Evolutionary conservation across 1,139 yeast genomes (phyloP), one percentile per base, ranked within the genome.

Genomic region (Blastobotrys indianensis): DNA sequence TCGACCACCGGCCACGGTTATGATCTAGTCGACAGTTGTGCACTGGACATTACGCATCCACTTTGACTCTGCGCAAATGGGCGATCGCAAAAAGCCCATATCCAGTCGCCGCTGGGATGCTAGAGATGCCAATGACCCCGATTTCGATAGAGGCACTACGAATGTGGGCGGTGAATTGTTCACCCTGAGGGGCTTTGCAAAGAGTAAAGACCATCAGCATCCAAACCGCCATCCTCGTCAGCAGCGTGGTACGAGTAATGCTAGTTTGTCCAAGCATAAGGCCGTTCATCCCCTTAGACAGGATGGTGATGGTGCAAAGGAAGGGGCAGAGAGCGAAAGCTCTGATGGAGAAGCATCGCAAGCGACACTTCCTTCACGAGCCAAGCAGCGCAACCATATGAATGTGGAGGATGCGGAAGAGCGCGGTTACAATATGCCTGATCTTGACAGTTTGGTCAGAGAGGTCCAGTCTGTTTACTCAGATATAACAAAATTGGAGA

Each of bases 401-500:
- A 8, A 31, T 5, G 15, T 31, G 3, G 15, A n/a, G 15, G 33
- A 31, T 11, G 39, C 12, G 11, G 39, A 23, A 11, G 32, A 28
- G 10, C 20, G 32, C 39, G 32, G 32, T 11, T 28, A 37, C n/a
- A 16, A 38, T 13, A 33, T 37, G 9, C 39, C 38, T 15, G 42
- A 45, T 31, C 25, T 44, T 5, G 45, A 38, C 23, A 37, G 32
- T 7, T 39, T 47, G 7, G 30, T 47, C 15, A 32, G 33, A 15
- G 50, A 57, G 43, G 55, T 58, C 33, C 62, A 58, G 42, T 40
- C 50, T 8, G 54, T 56, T 4, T 58, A 58, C 43, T 53, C 52
- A 34, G 61, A 57, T 17, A 57, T 58, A 15, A 47, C 58, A 25
- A 46, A 53, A 20, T 51, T 56, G 6, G 62, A 58, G 44, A 54